phyloP scores from a whole-genome alignment of 202 grass and related monocot genomes.

The Panicum virgatum region DNA sequence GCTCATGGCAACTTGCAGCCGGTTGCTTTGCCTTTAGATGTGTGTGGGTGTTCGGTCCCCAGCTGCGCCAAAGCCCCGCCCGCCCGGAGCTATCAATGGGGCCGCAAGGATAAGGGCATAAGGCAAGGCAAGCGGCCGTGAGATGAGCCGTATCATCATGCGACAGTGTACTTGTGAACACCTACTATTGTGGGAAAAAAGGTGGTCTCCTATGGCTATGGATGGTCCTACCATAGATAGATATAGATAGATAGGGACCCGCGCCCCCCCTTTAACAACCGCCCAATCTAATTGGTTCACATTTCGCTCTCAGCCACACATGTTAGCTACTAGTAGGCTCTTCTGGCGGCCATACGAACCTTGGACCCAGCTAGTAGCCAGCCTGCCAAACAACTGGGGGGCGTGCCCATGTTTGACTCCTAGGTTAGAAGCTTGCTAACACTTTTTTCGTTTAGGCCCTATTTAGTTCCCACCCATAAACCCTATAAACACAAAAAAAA shows the following conservation, averaged over 20 bases:
- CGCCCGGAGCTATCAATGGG: constrained; percentile 15
- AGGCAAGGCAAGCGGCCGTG: constrained; percentile 30
- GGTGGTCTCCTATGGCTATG: constrained; percentile 21
- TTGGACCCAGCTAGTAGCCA: constrained; percentile 28
- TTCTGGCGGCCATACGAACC: constrained; percentile 36
- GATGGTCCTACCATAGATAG: constrained; percentile 26
- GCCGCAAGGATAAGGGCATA: constrained; percentile 27
- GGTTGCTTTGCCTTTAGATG: constrained; percentile 2
- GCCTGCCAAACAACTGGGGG: constrained; percentile 35
- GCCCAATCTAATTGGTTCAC: constrained; percentile 44
- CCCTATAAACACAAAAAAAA: no score
- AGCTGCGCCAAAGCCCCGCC: background rate
- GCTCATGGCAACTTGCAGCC: constrained; percentile 30
- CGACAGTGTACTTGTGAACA: constrained; percentile 34
- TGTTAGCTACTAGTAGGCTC: background rate
- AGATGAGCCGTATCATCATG: constrained; percentile 32
- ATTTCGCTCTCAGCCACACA: constrained; percentile 45
- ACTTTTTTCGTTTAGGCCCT: constrained; percentile 6
- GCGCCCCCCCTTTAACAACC: constrained; percentile 16
- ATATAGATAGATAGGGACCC: background rate
- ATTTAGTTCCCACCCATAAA: no score
- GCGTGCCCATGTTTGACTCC: constrained; percentile 35
- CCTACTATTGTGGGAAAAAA: constrained; percentile 39
- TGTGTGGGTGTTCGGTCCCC: background rate
- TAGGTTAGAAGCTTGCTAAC: constrained; percentile 36